phyloP scores from a whole-genome alignment of 1,284 basidiomycete species.

The Hypsizygus ulmarius region DNA sequence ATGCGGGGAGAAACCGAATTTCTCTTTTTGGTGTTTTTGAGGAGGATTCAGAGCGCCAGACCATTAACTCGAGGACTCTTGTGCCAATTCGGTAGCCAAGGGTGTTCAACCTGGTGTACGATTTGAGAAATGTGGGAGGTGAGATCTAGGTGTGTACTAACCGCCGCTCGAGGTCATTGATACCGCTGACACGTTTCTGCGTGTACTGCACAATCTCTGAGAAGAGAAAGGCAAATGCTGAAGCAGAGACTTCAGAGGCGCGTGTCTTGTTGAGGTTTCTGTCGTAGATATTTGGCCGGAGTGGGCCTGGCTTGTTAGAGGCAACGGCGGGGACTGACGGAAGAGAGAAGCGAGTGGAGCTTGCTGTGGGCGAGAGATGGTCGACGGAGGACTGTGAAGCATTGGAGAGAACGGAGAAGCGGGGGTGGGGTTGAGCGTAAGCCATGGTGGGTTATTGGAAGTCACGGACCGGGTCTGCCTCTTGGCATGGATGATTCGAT shows the following conservation, averaged over 20 bases:
- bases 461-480: constrained; percentile 15
- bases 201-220: constrained; percentile 93
- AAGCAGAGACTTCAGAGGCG: constrained; percentile 74
- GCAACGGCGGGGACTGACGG: constrained; percentile 51
- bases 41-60: constrained; percentile 67
- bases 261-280: constrained; percentile 82
- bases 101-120: constrained; percentile 69
- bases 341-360: constrained; percentile 66
- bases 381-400: constrained; percentile 63
- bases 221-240: constrained; percentile 87
- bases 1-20: constrained; percentile 81
- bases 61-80: constrained; percentile 77
- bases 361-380: constrained; percentile 58
- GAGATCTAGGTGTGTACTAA: constrained; percentile 24
- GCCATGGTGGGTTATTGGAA: constrained; percentile 41
- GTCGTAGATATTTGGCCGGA: constrained; percentile 78
- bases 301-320: constrained; percentile 37
- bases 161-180: constrained; percentile 90
- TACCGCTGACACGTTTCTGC: constrained; percentile 91
- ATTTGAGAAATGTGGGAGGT: constrained; percentile 10
- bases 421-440: constrained; percentile 59
- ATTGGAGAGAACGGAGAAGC: constrained; percentile 68
- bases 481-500: too few species aligned
- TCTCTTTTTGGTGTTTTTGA: constrained; percentile 85
- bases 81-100: constrained; percentile 88